Conservation (phyloP, 345 rosid species). For the Linum trigynum region DNA sequence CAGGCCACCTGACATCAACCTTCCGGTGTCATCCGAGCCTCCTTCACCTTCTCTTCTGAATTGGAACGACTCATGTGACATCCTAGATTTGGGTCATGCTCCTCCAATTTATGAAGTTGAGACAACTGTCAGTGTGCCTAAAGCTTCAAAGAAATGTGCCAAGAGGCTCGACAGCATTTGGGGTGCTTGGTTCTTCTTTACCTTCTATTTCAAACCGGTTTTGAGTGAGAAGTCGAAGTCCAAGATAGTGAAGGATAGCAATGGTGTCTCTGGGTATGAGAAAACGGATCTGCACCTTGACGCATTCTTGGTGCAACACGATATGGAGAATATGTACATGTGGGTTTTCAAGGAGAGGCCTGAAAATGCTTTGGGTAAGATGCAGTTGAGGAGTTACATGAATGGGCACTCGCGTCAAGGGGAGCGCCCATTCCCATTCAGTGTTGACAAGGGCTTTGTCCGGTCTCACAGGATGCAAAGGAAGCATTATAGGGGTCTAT, state of each 20-base stretch:
- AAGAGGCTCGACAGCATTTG: slow-evolving; percentile 19
- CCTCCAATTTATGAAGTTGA: slow-evolving; percentile 15
- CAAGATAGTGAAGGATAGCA: slow-evolving; percentile 15
- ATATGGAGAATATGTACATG: slow-evolving; percentile 27
- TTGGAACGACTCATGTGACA: slow-evolving; percentile 15
- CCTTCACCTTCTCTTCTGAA: slow-evolving; percentile 36
- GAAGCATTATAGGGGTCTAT: slow-evolving; percentile 24
- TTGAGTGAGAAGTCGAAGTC: slow-evolving; percentile 20
- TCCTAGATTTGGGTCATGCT: slow-evolving; percentile 17
- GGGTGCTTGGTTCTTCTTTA: slow-evolving; percentile 28
- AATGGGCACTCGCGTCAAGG: slow-evolving; percentile 28
- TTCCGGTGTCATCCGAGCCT: slow-evolving; percentile 77
- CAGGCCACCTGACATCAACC: slow-evolving; percentile 86
- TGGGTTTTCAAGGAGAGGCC: slow-evolving; percentile 28
- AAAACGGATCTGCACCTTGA: slow-evolving; percentile 21
- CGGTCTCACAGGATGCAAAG: slow-evolving; percentile 24
- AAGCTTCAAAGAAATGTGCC: slow-evolving; percentile 15
- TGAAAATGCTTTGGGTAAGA: slow-evolving; percentile 26
- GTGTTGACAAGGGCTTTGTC: slow-evolving; percentile 20
- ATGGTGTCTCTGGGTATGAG: slow-evolving; percentile 19
- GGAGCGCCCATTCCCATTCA: slow-evolving; percentile 22
- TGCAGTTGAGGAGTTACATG: slow-evolving; percentile 25
- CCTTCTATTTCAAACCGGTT: slow-evolving; percentile 20
- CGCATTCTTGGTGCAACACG: slow-evolving; percentile 22
- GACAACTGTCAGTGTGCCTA: slow-evolving; percentile 9